Evolutionary conservation across 2,329 filamentous ascomycete genomes (phyloP), one percentile per base, ranked within the genome.

Genomic region (Pochonia chlamydosporia): DNA sequence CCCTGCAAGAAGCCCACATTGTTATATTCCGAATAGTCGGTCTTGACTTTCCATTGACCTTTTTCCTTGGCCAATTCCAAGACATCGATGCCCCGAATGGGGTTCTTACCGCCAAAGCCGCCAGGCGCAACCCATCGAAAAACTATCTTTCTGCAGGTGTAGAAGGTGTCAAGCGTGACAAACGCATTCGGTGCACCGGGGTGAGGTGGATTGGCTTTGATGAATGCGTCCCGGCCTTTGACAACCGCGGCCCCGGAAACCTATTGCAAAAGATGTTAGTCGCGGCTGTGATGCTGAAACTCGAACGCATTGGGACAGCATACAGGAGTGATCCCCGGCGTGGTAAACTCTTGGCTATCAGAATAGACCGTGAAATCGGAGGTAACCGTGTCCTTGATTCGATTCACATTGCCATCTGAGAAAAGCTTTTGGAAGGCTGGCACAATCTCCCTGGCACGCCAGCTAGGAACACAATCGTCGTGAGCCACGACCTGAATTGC

Each of bases 321-420:
- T 42, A 42, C 40, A 25, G 40, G 40, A 31, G 40, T 26, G 16
- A 31, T 31, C 2, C 40, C 40, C 16, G 40, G 40, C 9, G 40
- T 42, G n/a, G 40, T 42, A 24, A 42, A 42, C 40, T 42, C 40
- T 28, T 42, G 40, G 16, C 40, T 42, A 16, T 42, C 40, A 10
- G 40, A 42, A 18, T 42, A 42, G 23, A 42, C 28, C 10, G 40
- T 42, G 23, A 42, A 42, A 23, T 42, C 40, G 6, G 40, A 42
- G 7, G 40, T 28, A 20, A 42, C 7, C 11, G 40, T 42, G 20
- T 42, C 23, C n/a, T 42, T 42, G 40, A 42, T 28, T 4, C 8
- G 21, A 8, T 42, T 7, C 5, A 42, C 40, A 28, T 42, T 42
- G 26, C 40, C 40, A 18, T 42, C 23, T 42, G 40, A 26, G 40